Conservation (phyloP, 2,329 filamentous ascomycete species). For the Claviceps fusiformis region DNA sequence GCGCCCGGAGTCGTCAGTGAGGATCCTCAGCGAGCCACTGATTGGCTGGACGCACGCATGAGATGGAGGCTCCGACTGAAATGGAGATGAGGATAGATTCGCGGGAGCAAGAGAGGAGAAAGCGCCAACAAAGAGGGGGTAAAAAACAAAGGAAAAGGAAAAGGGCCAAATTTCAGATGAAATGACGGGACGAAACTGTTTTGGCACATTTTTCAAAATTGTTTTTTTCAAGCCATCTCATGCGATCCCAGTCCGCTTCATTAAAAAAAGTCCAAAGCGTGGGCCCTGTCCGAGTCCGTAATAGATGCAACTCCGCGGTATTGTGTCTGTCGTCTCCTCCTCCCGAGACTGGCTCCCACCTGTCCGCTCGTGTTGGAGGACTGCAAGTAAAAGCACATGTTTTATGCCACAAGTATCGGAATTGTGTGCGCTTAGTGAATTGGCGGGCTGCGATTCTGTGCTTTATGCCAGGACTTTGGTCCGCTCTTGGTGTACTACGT, state of each 20-base stretch:
- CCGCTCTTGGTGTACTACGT: no score
- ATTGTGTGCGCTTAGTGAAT: not conserved
- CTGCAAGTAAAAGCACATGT: not conserved
- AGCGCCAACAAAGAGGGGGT: no score
- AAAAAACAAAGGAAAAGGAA: not conserved
- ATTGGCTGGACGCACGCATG: not conserved
- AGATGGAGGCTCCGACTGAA: not conserved
- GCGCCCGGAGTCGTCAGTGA: not conserved
- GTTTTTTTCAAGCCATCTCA: no score
- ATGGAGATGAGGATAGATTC: no score
- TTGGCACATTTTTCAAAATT: no score
- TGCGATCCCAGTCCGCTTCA: not conserved
- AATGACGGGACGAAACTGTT: not conserved
- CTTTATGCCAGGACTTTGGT: not conserved
- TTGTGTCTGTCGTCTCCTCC: not conserved
- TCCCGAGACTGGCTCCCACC: not conserved
- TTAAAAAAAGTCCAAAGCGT: not conserved
- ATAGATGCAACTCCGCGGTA: not conserved
- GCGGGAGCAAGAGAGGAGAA: not conserved
- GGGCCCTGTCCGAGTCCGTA: not conserved
- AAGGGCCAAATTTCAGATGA: not conserved
- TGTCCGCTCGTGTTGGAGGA: not conserved
- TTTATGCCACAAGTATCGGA: not conserved
- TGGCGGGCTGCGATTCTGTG: not conserved
- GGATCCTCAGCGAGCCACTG: not conserved